Evolutionary conservation across 2,329 filamentous ascomycete genomes (phyloP).

Genomic region (Neophaeococcomyces aloes): DNA sequence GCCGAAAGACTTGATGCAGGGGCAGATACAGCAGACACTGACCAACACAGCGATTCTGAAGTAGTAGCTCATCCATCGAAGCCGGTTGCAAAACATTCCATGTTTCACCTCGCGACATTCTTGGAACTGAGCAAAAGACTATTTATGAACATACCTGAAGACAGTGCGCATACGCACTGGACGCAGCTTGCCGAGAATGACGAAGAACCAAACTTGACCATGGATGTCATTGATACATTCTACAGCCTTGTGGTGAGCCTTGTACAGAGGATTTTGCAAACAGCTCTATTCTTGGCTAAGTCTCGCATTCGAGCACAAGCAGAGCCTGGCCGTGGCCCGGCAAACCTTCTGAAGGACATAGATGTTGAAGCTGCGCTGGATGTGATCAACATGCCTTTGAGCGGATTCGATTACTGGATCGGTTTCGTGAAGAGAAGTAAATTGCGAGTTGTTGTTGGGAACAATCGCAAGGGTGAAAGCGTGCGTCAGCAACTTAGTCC

Average conservation of each 20-base stretch:
- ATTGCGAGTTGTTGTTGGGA: constrained; percentile 39
- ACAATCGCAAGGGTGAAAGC: constrained; percentile 25
- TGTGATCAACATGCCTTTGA: constrained; percentile 41
- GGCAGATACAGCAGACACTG: constrained; percentile 20
- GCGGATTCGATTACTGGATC: constrained; percentile 42
- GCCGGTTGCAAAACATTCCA: constrained; percentile 37
- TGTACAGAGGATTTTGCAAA: constrained; percentile 59
- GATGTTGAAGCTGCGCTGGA: constrained; percentile 48
- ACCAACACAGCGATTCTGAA: constrained; percentile 4
- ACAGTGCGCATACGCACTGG: constrained; percentile 57
- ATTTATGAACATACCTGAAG: constrained; percentile 61
- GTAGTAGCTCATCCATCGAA: constrained; percentile 18
- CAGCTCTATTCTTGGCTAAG: constrained; percentile 58
- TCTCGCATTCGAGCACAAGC: constrained; percentile 51
- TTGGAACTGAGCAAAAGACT: constrained; percentile 52
- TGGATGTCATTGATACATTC: constrained; percentile 67
- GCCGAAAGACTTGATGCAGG: constrained; percentile 27
- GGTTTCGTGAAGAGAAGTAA: constrained; percentile 42
- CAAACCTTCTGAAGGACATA: constrained; percentile 30
- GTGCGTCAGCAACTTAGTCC: constrained; percentile 26
- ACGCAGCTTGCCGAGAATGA: constrained; percentile 41
- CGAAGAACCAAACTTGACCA: constrained; percentile 57
- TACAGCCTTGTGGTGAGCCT: constrained; percentile 56
- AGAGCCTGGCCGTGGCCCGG: constrained; percentile 23
- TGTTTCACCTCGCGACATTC: constrained; percentile 54